Evolutionary conservation across 192 early-diverging fungal genomes (phyloP), one percentile per base, ranked within the genome.

Genomic region (Coemansia sp.): DNA sequence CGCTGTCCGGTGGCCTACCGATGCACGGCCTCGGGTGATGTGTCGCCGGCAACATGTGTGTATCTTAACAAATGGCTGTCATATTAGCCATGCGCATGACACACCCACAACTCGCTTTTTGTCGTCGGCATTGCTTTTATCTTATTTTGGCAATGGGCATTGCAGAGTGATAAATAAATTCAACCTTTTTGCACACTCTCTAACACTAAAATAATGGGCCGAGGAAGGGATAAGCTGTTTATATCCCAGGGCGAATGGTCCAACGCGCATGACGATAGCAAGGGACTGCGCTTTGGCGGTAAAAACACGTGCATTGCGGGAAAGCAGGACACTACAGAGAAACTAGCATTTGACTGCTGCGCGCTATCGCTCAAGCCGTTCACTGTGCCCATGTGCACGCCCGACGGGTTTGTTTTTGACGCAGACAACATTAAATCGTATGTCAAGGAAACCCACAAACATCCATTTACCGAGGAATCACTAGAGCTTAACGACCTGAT

Each of bases 301-400:
- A 85, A 80, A 25, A 84, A 84, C 23, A 81, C 81, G 12, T 85
- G 87, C 34, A 79, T 69, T 8, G 57, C 74, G 34, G 77, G 69
- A 23, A 81, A 75, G 8, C 84, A 81, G n/a, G 65, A 69, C 8
- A 64, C 84, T 20, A 91, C 91, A 72, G 87, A 94, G 60, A 72
- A 84, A 20, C 72, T 93, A 10, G 91, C 93, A 0, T 94, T 94
- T 59, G 85, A 87, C 59, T 94, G 89, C 74, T 98, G 96, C 64
- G 86, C 94, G 2, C 82, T 98, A n/a, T 93, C 96, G 3, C 71
- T 98, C 21, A 86, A 86, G 58, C 95, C 96, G 10, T 93, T 94
- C 64, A 88, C 86, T 48, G 83, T 86, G 57, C 94, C 96, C 2
- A 84, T 93, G 56, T 96, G 93, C 72, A 91, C 93, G 0, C 75